Base-by-base conservation (phyloP, 2,329 filamentous ascomycete genomes). In the Epichloe coenophiala region DNA sequence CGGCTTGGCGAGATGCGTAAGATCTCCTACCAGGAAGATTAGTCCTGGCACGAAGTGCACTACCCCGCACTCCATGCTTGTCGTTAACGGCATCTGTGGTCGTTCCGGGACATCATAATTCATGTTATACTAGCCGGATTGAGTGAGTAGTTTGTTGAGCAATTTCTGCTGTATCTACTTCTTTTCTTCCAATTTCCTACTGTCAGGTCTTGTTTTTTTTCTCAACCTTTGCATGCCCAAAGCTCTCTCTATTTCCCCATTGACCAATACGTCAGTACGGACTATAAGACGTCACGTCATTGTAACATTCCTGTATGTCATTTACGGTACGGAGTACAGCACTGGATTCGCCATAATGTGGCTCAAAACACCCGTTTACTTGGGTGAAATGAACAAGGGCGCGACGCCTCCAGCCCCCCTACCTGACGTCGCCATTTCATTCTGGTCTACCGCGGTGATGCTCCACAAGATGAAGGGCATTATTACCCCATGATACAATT, bases 1-100 rank as follows among this genome's bases (percentile, higher is more conserved):
- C 77, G 89, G 49, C 72, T 98, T 56, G 91, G 93, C 56, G 93
- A 98, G 76, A 97, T 98, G 93, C 82, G 93, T 65, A 96, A 96
- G 80, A 88, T 95, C 55, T 91, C 86, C 5, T 96, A 96, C 70
- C 85, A 86, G 64, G 87, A 94, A 63, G 85, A 91, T 38, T 76
- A 70, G 42, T 38, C 5, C n/a, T 4, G 5, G n/a, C n/a, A 6
- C 38, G n/a, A 40, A 17, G 7, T 40, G n/a, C 17, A 48, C 17
- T 42, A 42, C 27, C 38, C 38, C 42, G 46, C 4, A 48, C 31
- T 37, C 17, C n/a, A 19, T 40, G 13, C n/a, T 11, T 11, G 17
- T 19, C 17, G n/a, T 17, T 40, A n/a, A n/a, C n/a, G n/a, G 12
- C 17, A n/a, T 9, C 38, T 15, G 21, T 42, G 19, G 11, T 42